phyloP scores from a whole-genome alignment of 129 eudicot genomes.

The Rutidosis leptorrhynchoides region DNA sequence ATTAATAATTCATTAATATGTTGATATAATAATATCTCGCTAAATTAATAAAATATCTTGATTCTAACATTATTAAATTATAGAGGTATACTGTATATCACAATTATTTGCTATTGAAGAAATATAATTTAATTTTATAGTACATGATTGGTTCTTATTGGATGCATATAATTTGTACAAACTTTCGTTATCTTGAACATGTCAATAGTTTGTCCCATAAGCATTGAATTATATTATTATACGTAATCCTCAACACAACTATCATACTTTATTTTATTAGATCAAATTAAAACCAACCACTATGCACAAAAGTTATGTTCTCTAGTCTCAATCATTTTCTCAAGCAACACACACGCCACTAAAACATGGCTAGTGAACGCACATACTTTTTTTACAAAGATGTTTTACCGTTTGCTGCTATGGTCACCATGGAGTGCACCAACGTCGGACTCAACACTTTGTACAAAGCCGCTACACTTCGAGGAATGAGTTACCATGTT shows the following conservation, averaged over 20 bases:
- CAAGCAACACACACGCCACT: slow-evolving; percentile 9
- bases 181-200: background rate
- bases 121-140: too few species aligned
- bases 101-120: too few species aligned
- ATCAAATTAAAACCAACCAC: background rate
- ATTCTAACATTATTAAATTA: too few species aligned
- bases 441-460: slow-evolving; percentile 76
- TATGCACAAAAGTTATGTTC: background rate
- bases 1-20: too few species aligned
- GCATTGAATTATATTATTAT: background rate
- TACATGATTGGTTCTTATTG: background rate
- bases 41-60: too few species aligned
- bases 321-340: background rate
- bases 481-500: slow-evolving; percentile 78
- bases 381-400: slow-evolving; percentile 42
- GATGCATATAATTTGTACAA: background rate
- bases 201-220: background rate
- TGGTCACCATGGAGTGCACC: slow-evolving; percentile 69
- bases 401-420: slow-evolving; percentile 58
- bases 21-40: too few species aligned
- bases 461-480: slow-evolving; percentile 71
- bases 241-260: background rate
- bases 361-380: slow-evolving; percentile 33
- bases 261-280: background rate
- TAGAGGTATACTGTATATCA: too few species aligned